Percentiles rank a stretch among this genome's conserved stretches.
Evolutionary conservation across 441 rosid species (phyloP).

Genomic region (Manihot esculenta): DNA sequence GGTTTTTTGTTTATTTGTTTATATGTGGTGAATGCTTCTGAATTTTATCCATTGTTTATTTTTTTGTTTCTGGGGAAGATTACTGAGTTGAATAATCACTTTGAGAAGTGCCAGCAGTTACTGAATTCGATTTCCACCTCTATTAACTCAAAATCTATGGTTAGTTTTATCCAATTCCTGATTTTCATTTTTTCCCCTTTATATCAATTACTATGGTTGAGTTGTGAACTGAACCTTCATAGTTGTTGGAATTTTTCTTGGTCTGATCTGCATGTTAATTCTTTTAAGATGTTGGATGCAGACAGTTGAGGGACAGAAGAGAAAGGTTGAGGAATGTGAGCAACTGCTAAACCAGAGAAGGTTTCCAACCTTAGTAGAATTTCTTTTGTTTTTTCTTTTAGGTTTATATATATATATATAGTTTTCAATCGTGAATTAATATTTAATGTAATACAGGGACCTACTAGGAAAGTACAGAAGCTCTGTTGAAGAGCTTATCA

Average conservation of each 20-base stretch:
- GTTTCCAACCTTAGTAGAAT: conserved; percentile 25
- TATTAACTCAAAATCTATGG: conserved; percentile 64
- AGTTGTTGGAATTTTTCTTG: background rate
- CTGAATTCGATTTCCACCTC: conserved; percentile 76
- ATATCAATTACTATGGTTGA: background rate
- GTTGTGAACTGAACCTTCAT: conserved; percentile 8
- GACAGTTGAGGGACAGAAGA: conserved; percentile 90
- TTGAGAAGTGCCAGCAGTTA: conserved; percentile 92
- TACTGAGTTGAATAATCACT: conserved; percentile 67
- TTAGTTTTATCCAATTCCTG: conserved; percentile 21
- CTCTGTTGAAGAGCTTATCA: conserved; percentile 62
- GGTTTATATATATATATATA: no score
- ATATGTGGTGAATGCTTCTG: conserved; percentile 3
- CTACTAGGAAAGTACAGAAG: conserved; percentile 56
- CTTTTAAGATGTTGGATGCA: conserved; percentile 28
- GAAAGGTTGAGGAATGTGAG: conserved; percentile 70
- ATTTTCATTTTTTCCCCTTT: background rate
- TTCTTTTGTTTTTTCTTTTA: no score
- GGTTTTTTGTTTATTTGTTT: background rate
- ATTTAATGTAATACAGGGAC: conserved; percentile 46
- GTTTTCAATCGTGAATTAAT: conserved; percentile 4
- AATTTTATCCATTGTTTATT: background rate
- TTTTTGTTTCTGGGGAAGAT: conserved; percentile 39
- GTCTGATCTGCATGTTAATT: conserved; percentile 7
- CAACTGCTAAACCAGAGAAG: conserved; percentile 69